Conservation (phyloP, 2,329 filamentous ascomycete genomes). For the Grosmannia serpens region DNA sequence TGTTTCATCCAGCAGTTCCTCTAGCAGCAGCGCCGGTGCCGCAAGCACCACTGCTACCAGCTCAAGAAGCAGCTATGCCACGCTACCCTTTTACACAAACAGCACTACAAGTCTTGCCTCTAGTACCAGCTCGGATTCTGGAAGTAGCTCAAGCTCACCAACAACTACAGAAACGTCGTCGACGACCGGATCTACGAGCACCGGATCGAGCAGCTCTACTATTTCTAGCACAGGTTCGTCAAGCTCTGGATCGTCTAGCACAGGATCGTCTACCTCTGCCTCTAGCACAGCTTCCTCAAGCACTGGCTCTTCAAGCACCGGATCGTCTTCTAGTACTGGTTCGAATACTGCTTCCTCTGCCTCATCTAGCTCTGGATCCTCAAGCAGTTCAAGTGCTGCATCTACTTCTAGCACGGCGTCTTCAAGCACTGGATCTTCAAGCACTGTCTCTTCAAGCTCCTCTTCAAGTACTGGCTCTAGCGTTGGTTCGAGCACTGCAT, state of each 20-base stretch:
- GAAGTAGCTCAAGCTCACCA: too few relatives aligned
- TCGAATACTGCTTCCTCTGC: too few relatives aligned
- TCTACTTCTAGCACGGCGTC: neutral
- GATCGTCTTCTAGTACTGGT: too few relatives aligned
- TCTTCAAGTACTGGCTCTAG: neutral
- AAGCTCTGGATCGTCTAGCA: neutral
- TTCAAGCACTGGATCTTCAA: neutral
- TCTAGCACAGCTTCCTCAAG: neutral
- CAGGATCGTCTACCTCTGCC: neutral
- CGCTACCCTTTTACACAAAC: too few relatives aligned
- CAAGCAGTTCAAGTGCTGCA: neutral
- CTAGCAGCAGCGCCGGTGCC: too few relatives aligned
- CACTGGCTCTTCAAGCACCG: too few relatives aligned
- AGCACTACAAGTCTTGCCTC: too few relatives aligned
- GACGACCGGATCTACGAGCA: neutral
- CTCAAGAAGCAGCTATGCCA: neutral
- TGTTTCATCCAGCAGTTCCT: neutral
- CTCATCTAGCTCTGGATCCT: neutral
- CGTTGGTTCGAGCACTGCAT: neutral
- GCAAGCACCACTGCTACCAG: neutral
- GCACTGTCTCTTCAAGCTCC: neutral
- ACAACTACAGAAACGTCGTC: too few relatives aligned
- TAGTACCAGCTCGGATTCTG: too few relatives aligned
- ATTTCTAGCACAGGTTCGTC: neutral
- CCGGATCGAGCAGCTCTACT: neutral